Evolutionary conservation across 2,329 filamentous ascomycete genomes (phyloP).

Genomic region (Grosmannia clavigera): DNA sequence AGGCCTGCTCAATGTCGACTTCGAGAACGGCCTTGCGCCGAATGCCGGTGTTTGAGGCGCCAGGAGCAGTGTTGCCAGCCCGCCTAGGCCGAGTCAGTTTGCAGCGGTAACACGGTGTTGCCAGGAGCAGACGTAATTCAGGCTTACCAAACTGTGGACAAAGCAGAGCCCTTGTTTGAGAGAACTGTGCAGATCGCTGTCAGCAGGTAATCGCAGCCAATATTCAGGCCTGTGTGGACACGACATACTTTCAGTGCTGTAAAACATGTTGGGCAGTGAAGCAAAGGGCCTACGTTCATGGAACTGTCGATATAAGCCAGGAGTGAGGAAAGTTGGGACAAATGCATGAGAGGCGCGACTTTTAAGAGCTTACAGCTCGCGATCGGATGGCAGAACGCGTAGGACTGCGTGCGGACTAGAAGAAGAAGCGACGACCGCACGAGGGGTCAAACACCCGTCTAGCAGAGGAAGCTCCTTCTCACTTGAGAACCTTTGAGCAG

Average conservation of each 20-base stretch:
- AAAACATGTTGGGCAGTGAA: conserved; percentile 24
- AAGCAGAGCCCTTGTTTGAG: conserved; percentile 75
- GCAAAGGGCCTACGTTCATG: not conserved
- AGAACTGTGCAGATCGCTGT: conserved; percentile 42
- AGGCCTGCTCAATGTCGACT: conserved; percentile 78
- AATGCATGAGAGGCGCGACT: not conserved
- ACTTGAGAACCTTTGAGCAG: not conserved
- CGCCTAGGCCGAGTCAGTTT: conserved; percentile 45
- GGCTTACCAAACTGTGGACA: conserved; percentile 82
- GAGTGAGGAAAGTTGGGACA: not conserved
- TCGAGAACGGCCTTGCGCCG: conserved; percentile 77
- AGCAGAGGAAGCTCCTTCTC: not conserved
- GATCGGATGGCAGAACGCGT: not conserved
- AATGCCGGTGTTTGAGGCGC: conserved; percentile 58
- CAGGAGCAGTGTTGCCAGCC: conserved; percentile 73
- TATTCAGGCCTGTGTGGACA: not conserved
- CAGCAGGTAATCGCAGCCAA: conserved; percentile 14
- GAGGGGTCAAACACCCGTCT: too few species aligned
- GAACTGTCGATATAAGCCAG: not conserved
- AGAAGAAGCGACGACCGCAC: not conserved
- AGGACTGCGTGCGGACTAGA: not conserved
- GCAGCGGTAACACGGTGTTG: not conserved
- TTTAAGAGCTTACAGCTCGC: not conserved
- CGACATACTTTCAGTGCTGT: conserved; percentile 77
- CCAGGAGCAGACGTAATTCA: not conserved